Evolutionary conservation across 1,284 basidiomycete species (phyloP).

Genomic region (Trametes polyzona): DNA sequence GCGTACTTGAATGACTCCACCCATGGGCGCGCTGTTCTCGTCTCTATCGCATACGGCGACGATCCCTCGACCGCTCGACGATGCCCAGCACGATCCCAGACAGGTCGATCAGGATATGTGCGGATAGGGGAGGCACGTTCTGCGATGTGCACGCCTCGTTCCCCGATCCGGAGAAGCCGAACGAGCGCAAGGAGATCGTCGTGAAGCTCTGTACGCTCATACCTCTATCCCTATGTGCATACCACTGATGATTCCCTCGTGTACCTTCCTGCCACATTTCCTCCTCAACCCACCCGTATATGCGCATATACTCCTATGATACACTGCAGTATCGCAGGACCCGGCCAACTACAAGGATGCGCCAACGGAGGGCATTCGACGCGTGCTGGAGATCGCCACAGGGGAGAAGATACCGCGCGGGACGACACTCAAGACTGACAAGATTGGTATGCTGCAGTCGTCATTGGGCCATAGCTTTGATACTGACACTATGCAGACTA

Average conservation of each 20-base stretch:
- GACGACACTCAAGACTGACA: conserved; percentile 72
- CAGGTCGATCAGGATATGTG: conserved; percentile 60
- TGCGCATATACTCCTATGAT: background rate
- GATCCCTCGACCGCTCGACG: background rate
- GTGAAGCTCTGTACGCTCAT: conserved; percentile 74
- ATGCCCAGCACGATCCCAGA: conserved; percentile 48
- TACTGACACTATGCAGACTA: conserved; percentile 62
- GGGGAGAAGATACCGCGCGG: conserved; percentile 70
- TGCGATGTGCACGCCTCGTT: conserved; percentile 85
- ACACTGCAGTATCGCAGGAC: conserved; percentile 77
- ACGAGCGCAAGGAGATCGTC: conserved; percentile 71
- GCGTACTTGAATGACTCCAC: no score
- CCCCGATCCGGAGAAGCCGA: conserved; percentile 64
- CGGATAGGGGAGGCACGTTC: conserved; percentile 76
- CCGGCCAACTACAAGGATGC: conserved; percentile 90
- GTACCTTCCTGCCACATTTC: no score
- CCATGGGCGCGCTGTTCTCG: no score
- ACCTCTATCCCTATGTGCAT: background rate
- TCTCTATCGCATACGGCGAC: background rate
- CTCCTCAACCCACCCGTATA: no score
- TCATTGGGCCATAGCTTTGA: background rate
- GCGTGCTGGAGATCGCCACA: conserved; percentile 84
- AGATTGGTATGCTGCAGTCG: conserved; percentile 63
- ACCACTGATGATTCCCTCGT: no score
- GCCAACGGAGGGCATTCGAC: conserved; percentile 91